Base-by-base conservation (phyloP, 805 yeast species). In the Starmerella bombi region DNA sequence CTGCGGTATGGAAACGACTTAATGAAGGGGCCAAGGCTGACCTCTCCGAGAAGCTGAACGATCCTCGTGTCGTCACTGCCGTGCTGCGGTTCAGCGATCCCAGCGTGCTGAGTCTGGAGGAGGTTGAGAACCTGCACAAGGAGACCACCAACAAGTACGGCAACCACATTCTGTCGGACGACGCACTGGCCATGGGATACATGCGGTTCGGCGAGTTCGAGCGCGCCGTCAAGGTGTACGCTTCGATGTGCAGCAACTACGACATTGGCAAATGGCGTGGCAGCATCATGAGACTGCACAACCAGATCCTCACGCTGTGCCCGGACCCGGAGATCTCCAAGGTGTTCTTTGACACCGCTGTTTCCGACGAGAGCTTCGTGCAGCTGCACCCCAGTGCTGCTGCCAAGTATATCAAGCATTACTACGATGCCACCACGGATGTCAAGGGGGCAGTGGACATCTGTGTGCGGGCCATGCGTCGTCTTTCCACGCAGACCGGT, bases 331-430 rank as follows among this genome's bases (percentile, higher is more conserved):
- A 33, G 4, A 45, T 52, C 18, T 46, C 50, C 3, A 27, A 31
- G 5, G 49, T 45, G 10, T 50, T 52, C 21, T 51, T 46, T 16
- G 50, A 45, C 25, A 38, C 50, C 25, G 55, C 50, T 3, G 21
- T 40, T 3, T 17, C 40, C 16, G 33, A 36, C 8, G 46, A 42
- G 23, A 16, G 40, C 25, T 48, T 42, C 25, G 32, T 51, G 9
- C 37, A 29, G 17, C 42, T 53, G 32, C 57, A 53, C 31, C 57
- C 57, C 25, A 38, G 48, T n/a, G 51, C 57, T 5, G 52, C 45
- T 3, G 44, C 52, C 5, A 31, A 37, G n/a, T 53, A 44, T 35
- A n/a, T 51, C 5, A 34, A 32, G 23, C 43, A 36, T 12, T 29
- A 37, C 21, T 46, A 38, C 40, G 31, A 23, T 14, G 31, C 32